Evolutionary conservation across 228 moss, liverwort and hornwort species (phyloP).

Genomic region (Sphagnum fallax): DNA sequence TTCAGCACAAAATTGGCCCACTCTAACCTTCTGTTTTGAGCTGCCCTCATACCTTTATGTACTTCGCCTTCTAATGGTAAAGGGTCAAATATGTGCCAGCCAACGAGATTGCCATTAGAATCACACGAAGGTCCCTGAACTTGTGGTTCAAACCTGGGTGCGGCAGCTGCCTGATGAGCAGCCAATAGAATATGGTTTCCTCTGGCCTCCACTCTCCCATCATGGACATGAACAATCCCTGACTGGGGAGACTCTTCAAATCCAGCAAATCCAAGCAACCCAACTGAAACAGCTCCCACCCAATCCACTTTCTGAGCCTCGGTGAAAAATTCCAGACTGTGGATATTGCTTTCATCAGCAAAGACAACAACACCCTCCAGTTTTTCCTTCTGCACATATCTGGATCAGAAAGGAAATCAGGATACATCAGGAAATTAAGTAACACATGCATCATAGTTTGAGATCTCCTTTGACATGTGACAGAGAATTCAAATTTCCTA

Average conservation of each 20-base stretch:
- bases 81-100: constrained; percentile 68
- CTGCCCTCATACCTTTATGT: constrained; percentile 5
- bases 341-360: constrained; percentile 84
- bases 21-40: constrained; percentile 31
- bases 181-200: constrained; percentile 7
- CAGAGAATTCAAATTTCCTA: too few species aligned
- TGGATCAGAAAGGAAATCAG: constrained; percentile 21
- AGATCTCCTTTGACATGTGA: too few species aligned
- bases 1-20: constrained; percentile 90
- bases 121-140: constrained; percentile 80
- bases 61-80: constrained; percentile 14
- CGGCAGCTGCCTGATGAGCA: not conserved
- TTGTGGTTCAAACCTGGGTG: constrained; percentile 29
- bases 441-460: too few species aligned
- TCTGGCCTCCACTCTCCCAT: constrained; percentile 7
- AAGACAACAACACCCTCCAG: constrained; percentile 84
- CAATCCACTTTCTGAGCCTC: constrained; percentile 71
- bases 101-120: constrained; percentile 37
- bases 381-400: constrained; percentile 58
- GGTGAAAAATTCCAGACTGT: constrained; percentile 70
- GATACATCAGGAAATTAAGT: not conserved
- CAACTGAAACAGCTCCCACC: constrained; percentile 83
- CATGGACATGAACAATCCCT: not conserved
- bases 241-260: constrained; percentile 22
- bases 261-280: constrained; percentile 54